Evolutionary conservation across 768 basidiomycete species (phyloP), one percentile per base, ranked within the genome.

Genomic region (Lactarius akahatsu): DNA sequence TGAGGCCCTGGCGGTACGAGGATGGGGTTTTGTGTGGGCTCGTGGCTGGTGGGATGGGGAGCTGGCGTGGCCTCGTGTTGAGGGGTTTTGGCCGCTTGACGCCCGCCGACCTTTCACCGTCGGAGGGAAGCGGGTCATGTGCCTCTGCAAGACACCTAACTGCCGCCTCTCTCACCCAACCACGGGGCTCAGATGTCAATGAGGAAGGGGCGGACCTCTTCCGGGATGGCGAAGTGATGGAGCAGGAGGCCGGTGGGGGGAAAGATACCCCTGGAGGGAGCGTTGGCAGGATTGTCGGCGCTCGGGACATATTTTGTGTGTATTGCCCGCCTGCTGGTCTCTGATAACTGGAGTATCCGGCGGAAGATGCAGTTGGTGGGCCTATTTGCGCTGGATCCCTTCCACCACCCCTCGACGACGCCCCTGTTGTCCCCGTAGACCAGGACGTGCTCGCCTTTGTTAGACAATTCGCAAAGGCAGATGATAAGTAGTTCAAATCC

Each of bases 291-390:
- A 66, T 84, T 83, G 0, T 67, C 11, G 20, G 64, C 66, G 61
- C 79, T 80, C 0, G 67, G 64, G 26, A 81, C 66, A 45, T 81
- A 81, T 2, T 55, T n/a, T 0, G 77, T 74, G 73, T 76, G 72
- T 45, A 78, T 23, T 16, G 28, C 4, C 3, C 28, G 28, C 28
- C 3, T 30, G 28, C 3, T 0, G 23, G 15, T 1, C 69, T 55
- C 6, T 52, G 57, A 18, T 34, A 5, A 47, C 64, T 61, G 11
- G 57, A 52, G 13, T 16, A 15, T 52, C 61, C 58, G 9, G 7
- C 7, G 9, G 32, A 34, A 34, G 1, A 34, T 1, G 32, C 7
- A 1, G 9, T 34, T 34, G 62, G 64, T 61, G 6, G 23, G 52
- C 6, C 15, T 18, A 23, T 67, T 57, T 1, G 68, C 16, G 62